Evolutionary conservation across 352 stramenopile species (phyloP).

Genomic region (Globisporangium paddicum): DNA sequence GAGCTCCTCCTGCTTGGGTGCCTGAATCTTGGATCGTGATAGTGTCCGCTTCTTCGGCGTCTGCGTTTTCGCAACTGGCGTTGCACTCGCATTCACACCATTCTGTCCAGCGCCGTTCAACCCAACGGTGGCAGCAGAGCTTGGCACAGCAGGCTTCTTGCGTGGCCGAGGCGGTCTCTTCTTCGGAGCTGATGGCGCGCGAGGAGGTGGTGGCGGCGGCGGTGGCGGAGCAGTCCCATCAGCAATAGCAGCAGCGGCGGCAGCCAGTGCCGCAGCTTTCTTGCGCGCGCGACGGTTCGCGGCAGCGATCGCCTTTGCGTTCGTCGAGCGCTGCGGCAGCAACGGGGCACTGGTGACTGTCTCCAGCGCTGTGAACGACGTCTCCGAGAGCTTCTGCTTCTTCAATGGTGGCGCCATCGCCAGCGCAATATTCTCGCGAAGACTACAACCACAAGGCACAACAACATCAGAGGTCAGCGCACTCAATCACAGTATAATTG

Average conservation of each 20-base stretch:
- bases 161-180: constrained; percentile 12
- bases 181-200: constrained; percentile 7
- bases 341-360: neutral
- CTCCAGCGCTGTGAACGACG: constrained; percentile 17
- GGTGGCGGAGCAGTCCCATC: neutral
- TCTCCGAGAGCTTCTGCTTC: constrained; percentile 31
- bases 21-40: neutral
- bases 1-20: neutral
- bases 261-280: neutral
- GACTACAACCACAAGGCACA: constrained; percentile 3
- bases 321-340: constrained; percentile 2
- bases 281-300: constrained; percentile 2
- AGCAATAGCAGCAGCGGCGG: neutral
- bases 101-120: constrained; percentile 7
- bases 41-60: neutral
- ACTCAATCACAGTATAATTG: neutral
- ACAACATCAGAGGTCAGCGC: neutral
- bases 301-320: neutral
- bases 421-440: constrained; percentile 8
- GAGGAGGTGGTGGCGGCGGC: constrained; percentile 5
- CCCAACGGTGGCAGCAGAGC: neutral
- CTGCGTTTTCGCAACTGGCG: neutral
- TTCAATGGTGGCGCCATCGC: constrained; percentile 30
- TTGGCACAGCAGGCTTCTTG: constrained; percentile 13
- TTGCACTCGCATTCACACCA: constrained; percentile 1